Conservation (phyloP, 73 alveolate genomes). For the Tetrahymena thermophila region DNA sequence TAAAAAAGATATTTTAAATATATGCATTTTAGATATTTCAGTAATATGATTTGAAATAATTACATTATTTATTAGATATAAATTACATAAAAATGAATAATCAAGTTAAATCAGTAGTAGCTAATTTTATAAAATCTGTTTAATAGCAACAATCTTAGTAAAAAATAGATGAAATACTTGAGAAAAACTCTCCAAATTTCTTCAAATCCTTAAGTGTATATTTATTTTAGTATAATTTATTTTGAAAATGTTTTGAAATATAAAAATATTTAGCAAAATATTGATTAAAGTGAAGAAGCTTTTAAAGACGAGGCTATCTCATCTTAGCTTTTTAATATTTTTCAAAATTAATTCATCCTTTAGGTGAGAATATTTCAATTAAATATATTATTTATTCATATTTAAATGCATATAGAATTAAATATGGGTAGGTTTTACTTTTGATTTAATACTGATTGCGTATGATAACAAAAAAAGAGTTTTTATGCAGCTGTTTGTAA, state of each 20-base stretch:
- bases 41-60: background rate
- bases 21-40: background rate
- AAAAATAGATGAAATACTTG: background rate
- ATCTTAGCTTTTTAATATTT: background rate
- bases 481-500: background rate
- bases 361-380: background rate
- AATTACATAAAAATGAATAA: background rate
- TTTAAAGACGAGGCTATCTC: background rate
- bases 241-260: background rate
- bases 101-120: background rate
- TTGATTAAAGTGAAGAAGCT: background rate
- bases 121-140: too few relatives aligned
- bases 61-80: background rate
- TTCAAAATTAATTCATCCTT: background rate
- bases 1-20: background rate
- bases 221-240: background rate
- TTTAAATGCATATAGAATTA: background rate
- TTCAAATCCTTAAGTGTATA: background rate
- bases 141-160: background rate
- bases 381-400: background rate
- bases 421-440: background rate
- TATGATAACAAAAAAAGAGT: background rate
- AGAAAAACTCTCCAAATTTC: background rate
- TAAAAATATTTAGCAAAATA: background rate
- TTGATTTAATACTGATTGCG: background rate